These are phyloP conservation scores for Perilla frutescens DNA, from an alignment of 257 asterid genomes.

Conservation along the genomic window DNA sequence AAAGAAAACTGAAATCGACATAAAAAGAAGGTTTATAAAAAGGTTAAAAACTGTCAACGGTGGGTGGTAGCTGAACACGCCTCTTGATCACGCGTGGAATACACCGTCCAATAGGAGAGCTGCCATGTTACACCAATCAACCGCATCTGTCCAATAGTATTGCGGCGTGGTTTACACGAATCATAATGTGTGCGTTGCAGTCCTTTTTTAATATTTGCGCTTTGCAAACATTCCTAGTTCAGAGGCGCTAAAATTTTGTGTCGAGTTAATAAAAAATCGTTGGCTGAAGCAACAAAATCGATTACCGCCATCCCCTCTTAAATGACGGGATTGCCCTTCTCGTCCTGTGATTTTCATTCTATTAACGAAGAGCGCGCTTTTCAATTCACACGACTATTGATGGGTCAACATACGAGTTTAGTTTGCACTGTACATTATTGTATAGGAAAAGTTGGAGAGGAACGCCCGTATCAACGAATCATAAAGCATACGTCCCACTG, in stretches of 20 bases:
- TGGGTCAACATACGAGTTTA: conserved; percentile 26
- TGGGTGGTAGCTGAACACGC: conserved; percentile 6
- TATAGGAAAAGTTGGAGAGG: conserved; percentile 22
- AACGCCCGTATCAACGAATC: conserved; percentile 8
- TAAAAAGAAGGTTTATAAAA: background rate
- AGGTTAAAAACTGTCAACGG: conserved; percentile 31
- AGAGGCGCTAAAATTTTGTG: background rate
- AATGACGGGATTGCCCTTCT: conserved; percentile 35
- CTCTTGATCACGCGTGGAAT: background rate
- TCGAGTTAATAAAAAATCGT: conserved; percentile 12
- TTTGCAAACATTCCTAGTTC: conserved; percentile 36
- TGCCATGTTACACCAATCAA: conserved; percentile 10
- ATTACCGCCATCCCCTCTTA: background rate
- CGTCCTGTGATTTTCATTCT: conserved; percentile 22
- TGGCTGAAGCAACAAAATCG: background rate
- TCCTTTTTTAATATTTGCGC: background rate
- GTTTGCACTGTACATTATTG: conserved; percentile 27
- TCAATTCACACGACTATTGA: background rate
- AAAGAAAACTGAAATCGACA: background rate
- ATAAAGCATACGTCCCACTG: conserved; percentile 12
- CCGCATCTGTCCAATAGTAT: background rate
- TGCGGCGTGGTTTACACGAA: background rate
- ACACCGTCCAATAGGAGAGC: conserved; percentile 12
- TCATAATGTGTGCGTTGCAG: background rate
- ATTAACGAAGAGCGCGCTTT: background rate